Evolutionary conservation across 2,329 filamentous ascomycete genomes (phyloP).

Genomic region (Stagonosporopsis cucurbitacearum): DNA sequence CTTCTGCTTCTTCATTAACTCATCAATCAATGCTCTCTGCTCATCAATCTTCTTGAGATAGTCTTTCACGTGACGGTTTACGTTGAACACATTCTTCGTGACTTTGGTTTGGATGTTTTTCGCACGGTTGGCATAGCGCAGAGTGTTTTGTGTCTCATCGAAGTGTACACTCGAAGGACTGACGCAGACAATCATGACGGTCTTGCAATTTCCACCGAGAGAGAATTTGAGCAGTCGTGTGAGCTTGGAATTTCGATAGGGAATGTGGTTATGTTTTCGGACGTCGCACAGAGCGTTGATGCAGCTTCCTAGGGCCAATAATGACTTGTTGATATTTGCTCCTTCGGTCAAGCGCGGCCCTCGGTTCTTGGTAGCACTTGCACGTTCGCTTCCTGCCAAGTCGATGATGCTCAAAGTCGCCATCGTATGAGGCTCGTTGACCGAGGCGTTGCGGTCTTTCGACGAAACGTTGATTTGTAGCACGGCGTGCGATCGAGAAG

Average conservation of each 20-base stretch:
- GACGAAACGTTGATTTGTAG: slow-evolving; percentile 96
- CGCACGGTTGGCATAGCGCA: slow-evolving; percentile 94
- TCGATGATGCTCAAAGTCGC: slow-evolving; percentile 98
- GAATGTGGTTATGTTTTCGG: slow-evolving; percentile 89
- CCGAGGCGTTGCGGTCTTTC: slow-evolving; percentile 88
- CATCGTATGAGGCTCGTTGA: slow-evolving; percentile 97
- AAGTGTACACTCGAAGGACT: slow-evolving; percentile 96
- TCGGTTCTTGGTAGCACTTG: slow-evolving; percentile 94
- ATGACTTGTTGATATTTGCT: slow-evolving; percentile 98
- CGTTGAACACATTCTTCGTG: slow-evolving; percentile 98
- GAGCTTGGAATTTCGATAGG: slow-evolving; percentile 96
- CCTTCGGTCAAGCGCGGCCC: slow-evolving; percentile 91
- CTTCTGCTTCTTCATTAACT: slow-evolving; percentile 90
- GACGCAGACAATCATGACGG: slow-evolving; percentile 99
- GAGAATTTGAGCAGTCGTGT: slow-evolving; percentile 96
- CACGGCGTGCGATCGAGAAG: slow-evolving; percentile 94
- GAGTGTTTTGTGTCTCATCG: slow-evolving; percentile 96
- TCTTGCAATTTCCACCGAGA: slow-evolving; percentile 96
- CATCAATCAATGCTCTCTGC: slow-evolving; percentile 95
- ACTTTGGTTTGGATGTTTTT: slow-evolving; percentile 99
- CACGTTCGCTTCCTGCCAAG: slow-evolving; percentile 91
- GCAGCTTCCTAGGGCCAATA: slow-evolving; percentile 92
- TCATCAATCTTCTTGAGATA: slow-evolving; percentile 99
- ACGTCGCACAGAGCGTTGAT: slow-evolving; percentile 98
- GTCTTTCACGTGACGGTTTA: slow-evolving; percentile 98